Evolutionary conservation across 805 yeast genomes (phyloP), one percentile per base, ranked within the genome.

Genomic region (Saccharomycopsis javanensis): DNA sequence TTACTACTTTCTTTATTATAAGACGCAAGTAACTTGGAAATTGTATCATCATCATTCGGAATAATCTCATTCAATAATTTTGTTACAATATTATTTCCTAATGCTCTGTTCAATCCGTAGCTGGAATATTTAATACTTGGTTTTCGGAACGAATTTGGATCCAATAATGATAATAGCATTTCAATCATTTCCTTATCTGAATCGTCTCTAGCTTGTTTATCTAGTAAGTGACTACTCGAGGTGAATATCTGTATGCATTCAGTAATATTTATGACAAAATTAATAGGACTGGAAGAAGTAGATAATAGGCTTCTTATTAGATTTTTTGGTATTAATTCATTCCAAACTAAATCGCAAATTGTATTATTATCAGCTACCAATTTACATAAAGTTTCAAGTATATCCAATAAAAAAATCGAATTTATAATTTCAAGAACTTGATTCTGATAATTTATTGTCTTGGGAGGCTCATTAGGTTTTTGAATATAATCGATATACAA

Each of bases 41-140:
- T 42, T 2, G 15, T 3, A 23, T 67, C 64, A 3, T 52, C 56
- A 54, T 56, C n/a, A 5, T 57, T 18, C 1, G 82, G 79, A 4
- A 79, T 68, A 2, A 79, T 65, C 30, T 70, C 66, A 20, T 75
- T 76, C 34, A 83, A 63, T 18, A 78, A 70, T 11, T 60, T 61
- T 30, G 73, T 68, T 63, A 77, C 79, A 1, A 61, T 56, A 59
- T 79, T 80, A 61, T 79, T 78, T 0, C 88, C 88, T 31, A 80
- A 55, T 3, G 73, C 60, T 57, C 84, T 65, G 64, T 80, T 82
- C 51, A 83, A 67, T 0, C 88, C 86, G 62, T 71, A 78, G 10
- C 48, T 42, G 11, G 48, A 42, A 51, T 80, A 70, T 62, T 69
- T 63, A 78, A 74, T 58, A 73, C 77, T 55, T 6, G 68, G 68